phyloP scores from a whole-genome alignment of 1,139 yeast genomes.

The Debaryomyces psychrophilus region DNA sequence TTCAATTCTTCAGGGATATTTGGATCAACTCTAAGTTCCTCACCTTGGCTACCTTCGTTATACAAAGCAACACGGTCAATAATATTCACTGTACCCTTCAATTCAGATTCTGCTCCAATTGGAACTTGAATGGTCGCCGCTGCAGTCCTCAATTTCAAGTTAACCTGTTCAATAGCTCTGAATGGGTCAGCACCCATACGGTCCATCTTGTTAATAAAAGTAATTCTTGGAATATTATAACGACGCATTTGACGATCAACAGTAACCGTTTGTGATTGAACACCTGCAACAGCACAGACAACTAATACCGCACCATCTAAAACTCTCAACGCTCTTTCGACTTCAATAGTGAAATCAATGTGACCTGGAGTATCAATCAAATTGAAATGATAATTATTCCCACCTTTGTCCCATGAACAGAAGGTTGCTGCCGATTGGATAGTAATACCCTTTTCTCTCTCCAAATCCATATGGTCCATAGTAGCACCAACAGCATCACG shows the following conservation, averaged over 20 bases:
- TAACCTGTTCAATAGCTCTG: constrained; percentile 89
- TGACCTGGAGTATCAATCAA: constrained; percentile 98
- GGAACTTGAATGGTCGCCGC: constrained; percentile 99
- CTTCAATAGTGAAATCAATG: constrained; percentile 97
- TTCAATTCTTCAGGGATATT: constrained; percentile 76
- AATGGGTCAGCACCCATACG: constrained; percentile 99
- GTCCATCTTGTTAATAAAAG: constrained; percentile 97
- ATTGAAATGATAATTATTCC: constrained; percentile 78
- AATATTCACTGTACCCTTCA: constrained; percentile 88
- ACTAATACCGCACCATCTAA: constrained; percentile 97
- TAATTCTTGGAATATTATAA: constrained; percentile 93
- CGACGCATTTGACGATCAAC: constrained; percentile 99
- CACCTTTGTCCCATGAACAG: constrained; percentile 89
- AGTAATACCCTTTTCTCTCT: constrained; percentile 93
- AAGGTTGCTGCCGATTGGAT: constrained; percentile 98
- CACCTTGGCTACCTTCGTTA: constrained; percentile 94
- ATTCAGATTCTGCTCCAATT: constrained; percentile 85
- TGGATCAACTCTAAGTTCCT: constrained; percentile 56
- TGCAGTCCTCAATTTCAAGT: constrained; percentile 81
- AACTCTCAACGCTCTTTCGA: constrained; percentile 95
- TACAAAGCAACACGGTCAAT: constrained; percentile 84
- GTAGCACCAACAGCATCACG: constrained; percentile 98
- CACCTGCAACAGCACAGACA: constrained; percentile 98
- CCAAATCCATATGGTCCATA: constrained; percentile 93
- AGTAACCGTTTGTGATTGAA: constrained; percentile 96